Percentiles rank a stretch among this genome's conserved stretches.
Conservation (phyloP, 202 grass and related monocot genomes). For the Dendrocalamus latiflorus region DNA sequence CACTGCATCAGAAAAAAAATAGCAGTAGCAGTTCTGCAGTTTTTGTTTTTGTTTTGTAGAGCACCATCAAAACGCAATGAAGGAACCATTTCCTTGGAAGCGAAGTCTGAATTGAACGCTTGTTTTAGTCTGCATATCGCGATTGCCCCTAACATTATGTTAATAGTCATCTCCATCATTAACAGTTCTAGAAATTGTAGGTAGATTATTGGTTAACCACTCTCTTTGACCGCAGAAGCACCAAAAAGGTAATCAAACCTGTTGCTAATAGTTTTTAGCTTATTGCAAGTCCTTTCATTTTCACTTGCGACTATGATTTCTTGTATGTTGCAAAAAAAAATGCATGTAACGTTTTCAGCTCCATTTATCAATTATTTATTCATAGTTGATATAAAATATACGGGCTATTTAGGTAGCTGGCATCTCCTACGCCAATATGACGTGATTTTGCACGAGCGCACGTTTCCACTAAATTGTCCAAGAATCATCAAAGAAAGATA, state of each 20-base stretch:
- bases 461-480: not conserved
- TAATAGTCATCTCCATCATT: constrained; percentile 5
- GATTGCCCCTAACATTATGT: not conserved
- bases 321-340: not conserved
- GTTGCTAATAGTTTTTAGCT: not conserved
- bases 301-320: not conserved
- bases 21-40: not conserved
- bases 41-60: not conserved
- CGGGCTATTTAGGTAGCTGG: not conserved
- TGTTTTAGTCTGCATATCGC: not conserved
- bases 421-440: not conserved
- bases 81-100: not conserved
- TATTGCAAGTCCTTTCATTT: not conserved
- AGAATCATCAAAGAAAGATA: not conserved
- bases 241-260: not conserved
- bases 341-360: not conserved
- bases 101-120: not conserved
- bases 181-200: not conserved
- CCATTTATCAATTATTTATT: not conserved
- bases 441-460: not conserved
- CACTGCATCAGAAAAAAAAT: not conserved
- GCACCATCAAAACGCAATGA: not conserved
- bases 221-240: constrained; percentile 1
- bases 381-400: not conserved
- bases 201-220: constrained; percentile 5